A percentile compares a stretch with the other conserved stretches of the same genome.
Conservation (phyloP, 1,284 basidiomycete species). For the Tilletia indica region DNA sequence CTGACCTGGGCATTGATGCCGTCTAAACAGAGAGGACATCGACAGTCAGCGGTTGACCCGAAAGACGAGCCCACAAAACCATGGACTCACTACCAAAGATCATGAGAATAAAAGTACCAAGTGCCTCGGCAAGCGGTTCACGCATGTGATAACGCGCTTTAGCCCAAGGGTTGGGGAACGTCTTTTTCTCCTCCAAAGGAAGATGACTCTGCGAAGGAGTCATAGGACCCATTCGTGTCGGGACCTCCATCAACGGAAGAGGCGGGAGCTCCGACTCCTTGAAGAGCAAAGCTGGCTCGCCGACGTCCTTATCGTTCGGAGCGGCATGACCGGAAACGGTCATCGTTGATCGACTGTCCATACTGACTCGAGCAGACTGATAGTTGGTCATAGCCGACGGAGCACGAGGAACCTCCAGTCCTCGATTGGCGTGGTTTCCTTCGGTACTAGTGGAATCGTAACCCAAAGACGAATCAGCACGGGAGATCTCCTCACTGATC, state of each 20-base stretch:
- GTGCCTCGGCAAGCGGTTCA: constrained; percentile 38
- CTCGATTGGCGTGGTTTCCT: too few species aligned
- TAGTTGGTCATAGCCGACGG: not conserved
- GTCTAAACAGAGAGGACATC: not conserved
- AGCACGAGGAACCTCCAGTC: too few species aligned
- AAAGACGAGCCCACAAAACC: not conserved
- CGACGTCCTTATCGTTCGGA: too few species aligned
- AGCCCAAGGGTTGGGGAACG: constrained; percentile 46
- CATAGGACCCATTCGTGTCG: not conserved
- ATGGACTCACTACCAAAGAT: constrained; percentile 20
- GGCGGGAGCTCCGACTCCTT: too few species aligned
- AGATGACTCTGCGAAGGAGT: not conserved
- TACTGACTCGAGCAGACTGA: not conserved
- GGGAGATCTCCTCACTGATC: constrained; percentile 5
- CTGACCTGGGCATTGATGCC: constrained; percentile 24
- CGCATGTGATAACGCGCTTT: constrained; percentile 37
- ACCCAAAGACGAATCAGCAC: not conserved
- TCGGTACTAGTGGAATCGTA: not conserved
- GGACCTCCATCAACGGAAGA: too few species aligned
- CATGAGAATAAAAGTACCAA: constrained; percentile 27
- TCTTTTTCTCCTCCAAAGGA: constrained; percentile 24
- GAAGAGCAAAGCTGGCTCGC: too few species aligned
- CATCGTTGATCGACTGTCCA: not conserved
- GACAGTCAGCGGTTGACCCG: too few species aligned
- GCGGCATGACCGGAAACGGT: not conserved